These are phyloP conservation scores for Beauveria rudraprayagi DNA, from an alignment of 2,329 filamentous ascomycete genomes.

Conservation along the genomic window DNA sequence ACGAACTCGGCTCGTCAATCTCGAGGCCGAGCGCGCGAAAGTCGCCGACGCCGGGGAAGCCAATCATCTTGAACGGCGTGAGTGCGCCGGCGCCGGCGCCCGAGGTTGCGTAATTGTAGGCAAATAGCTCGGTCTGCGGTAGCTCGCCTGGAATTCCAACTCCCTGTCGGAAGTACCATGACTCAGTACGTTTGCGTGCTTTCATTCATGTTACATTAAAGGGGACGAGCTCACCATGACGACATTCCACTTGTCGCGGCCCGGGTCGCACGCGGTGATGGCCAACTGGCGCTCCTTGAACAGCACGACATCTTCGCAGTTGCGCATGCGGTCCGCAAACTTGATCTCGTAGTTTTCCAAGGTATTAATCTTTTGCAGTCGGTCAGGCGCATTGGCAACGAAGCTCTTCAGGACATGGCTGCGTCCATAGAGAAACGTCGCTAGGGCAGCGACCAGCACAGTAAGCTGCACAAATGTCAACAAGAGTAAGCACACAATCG, in stretches of 20 bases:
- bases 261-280: conserved; percentile 30
- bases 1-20: conserved; percentile 26
- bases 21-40: conserved; percentile 34
- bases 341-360: conserved; percentile 23
- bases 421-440: conserved; percentile 14
- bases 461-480: neutral
- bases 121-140: conserved; percentile 25
- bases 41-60: conserved; percentile 20
- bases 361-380: conserved; percentile 21
- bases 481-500: neutral
- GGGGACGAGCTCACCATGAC: conserved; percentile 27
- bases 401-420: conserved; percentile 16
- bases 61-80: conserved; percentile 16
- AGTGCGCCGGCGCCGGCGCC: conserved; percentile 15
- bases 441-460: conserved; percentile 6
- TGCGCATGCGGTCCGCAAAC: conserved; percentile 29
- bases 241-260: conserved; percentile 32
- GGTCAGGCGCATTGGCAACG: conserved; percentile 22
- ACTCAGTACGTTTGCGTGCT: neutral
- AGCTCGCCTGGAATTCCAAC: conserved; percentile 16
- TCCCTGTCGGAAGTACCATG: conserved; percentile 16
- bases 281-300: conserved; percentile 28
- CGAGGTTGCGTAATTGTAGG: conserved; percentile 27
- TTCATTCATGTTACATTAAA: no score
- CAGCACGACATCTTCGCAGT: conserved; percentile 32